Base-by-base conservation (phyloP, 176 grass and related monocot genomes). In the Cenchrus americanus region DNA sequence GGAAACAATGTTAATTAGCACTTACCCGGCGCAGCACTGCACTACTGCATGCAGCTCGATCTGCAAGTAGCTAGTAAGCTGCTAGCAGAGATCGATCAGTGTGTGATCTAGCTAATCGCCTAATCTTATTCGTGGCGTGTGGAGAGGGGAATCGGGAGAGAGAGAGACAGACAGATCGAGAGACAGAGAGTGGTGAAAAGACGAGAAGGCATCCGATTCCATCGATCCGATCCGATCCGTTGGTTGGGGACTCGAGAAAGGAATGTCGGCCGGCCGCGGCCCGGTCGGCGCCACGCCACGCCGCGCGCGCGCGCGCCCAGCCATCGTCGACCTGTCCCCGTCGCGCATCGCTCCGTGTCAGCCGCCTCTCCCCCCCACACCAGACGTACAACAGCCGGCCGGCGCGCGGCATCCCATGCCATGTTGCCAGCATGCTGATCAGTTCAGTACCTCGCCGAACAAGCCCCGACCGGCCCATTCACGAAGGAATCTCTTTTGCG, bases 201-300 rank as follows among this genome's bases (percentile, higher is more conserved):
- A 83, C 50, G 80, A 83, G 69, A 80, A 80, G 88, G 88, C 79
- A 90, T 86, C 88, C 50, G 88, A 86, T 86, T 86, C 87, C 77
- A 52, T 73, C 0, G 51, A 80, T 76, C 80, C 40, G 80, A 83
- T 90, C 73, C 11, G 82, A 85, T 85, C 76, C 80, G 22, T 80
- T 79, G 80, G 84, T 69, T 87, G 80, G 80, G 80, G 59, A 55
- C 80, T 87, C 80, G 62, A 87, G 19, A 84, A 87, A 90, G 79
- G 84, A 84, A 90, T 84, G 75, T 84, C 80, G 87, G 54, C 82
- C 66, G 52, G 69, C 22, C 42, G 71, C 77, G 23, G 66, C 42
- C 75, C 75, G 12, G 58, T 80, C 78, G 58, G 69, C 62, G 58
- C 42, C 37, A 54, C 62, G 58, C 42, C 37, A 54, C 48, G 32